Conservation (phyloP, 352 stramenopile species). For the Pythium pyrilobum region DNA sequence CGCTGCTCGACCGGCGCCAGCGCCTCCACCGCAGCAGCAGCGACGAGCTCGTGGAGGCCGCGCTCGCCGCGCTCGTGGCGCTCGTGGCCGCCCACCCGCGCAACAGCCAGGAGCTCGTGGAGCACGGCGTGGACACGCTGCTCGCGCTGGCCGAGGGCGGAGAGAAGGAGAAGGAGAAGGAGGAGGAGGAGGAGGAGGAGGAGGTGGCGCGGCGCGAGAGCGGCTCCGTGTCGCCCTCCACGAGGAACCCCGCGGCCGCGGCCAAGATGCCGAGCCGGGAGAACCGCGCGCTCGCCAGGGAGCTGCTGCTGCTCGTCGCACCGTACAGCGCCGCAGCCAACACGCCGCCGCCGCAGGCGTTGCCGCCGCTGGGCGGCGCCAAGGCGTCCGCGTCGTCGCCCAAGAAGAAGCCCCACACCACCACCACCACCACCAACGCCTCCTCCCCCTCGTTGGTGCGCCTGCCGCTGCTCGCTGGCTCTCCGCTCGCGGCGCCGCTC, state of each 20-base stretch:
- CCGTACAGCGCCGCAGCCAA: conserved; percentile 18
- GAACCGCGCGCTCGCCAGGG: conserved; percentile 41
- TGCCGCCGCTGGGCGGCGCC: neutral
- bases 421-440: neutral
- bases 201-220: conserved; percentile 27
- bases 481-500: neutral
- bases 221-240: conserved; percentile 1
- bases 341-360: too few relatives aligned
- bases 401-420: neutral
- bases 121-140: conserved; percentile 54
- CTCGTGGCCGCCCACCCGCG: conserved; percentile 45
- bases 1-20: conserved; percentile 35
- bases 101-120: conserved; percentile 68
- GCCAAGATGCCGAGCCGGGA: conserved; percentile 22
- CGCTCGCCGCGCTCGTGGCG: conserved; percentile 49
- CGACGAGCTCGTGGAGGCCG: conserved; percentile 56
- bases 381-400: neutral
- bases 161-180: neutral
- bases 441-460: neutral
- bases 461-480: neutral
- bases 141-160: conserved; percentile 37
- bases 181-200: conserved; percentile 15
- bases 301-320: conserved; percentile 58
- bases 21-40: too few relatives aligned
- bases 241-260: neutral